Evolutionary conservation across 345 rosid genomes (phyloP), one percentile per base, ranked within the genome.

Genomic region (Arabis alpina): DNA sequence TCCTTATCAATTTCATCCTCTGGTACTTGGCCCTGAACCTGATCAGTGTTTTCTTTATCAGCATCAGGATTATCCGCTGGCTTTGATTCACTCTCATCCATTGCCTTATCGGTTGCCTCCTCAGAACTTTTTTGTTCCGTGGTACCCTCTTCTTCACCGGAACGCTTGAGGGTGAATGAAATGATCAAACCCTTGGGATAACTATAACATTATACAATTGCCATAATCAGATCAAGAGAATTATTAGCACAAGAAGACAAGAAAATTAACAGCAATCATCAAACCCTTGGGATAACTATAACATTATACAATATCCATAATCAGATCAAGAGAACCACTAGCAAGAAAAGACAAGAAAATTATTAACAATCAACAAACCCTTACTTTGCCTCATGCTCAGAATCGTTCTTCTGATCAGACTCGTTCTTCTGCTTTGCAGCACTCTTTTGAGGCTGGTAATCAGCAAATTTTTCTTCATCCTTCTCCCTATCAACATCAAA

Each of bases 141-240:
- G 23, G 88, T 66, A 57, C 6, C 80, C 48, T 75, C 90, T 73
- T 84, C 68, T 75, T 84, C 68, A 45, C 66, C 72, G 27, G 56
- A 64, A 40, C 69, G 80, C 83, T 89, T 91, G 53, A 94, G 78
- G 15, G 84, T 67, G 80, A 94, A 94, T 39, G 96, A 88, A 69
- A 91, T 88, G 61, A 94, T 82, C 74, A 94, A 81, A 55, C 95
- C 98, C 84, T 85, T 89, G 27, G 96, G 93, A 68, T 91, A 88
- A 61, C 97, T 93, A 85, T 30, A 3, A 72, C 41, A 60, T 47
- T 47, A 75, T 42, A 24, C 56, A 61, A 56, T 25, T 14, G 47
- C 23, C 51, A 53, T 30, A 68, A 55, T 61, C 54, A 73, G 66
- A 61, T 67, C 53, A 50, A 10, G 47, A 64, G n/a, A 67, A 42